Base-by-base conservation (phyloP, 345 rosid genomes). In the Microcos paniculata region DNA sequence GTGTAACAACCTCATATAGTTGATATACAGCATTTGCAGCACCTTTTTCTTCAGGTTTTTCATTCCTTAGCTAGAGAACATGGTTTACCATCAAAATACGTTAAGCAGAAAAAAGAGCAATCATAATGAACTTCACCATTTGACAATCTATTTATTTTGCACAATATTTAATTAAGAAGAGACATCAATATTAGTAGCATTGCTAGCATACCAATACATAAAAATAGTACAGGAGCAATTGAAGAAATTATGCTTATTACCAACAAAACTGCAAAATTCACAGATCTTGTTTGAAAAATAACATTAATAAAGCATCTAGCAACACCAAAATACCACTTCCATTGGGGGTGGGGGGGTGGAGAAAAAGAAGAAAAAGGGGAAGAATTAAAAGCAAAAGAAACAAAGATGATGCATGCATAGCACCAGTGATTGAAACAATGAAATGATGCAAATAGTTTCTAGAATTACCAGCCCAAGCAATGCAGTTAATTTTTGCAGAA, bases 391-490 rank as follows among this genome's bases (percentile, higher is more conserved):
- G n/a, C 30, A 55, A 58, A 59, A 6, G 33, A 62, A 51, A 38
- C 59, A 49, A 53, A 62, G 33, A 76, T 10, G 52, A 46, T 14
- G 66, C 13, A 45, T 62, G 30, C 14, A 49, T 56, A 19, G 26
- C 24, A 71, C 19, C 15, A 62, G 19, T 28, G 40, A 24, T 31
- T 51, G 55, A 52, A 68, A 11, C 13, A 40, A 28, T 19, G 15
- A 69, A 62, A 77, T 62, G 58, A 79, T 3, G 1, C 2, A 69
- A 57, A 59, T 45, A 59, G 53, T 76, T 68, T 46, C 51, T 26
- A 74, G 65, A 92, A 93, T 98, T 98, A 96, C 87, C 55, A 96
- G 96, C 77, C 99, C 99, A 76, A 93, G 87, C 77, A 96, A 83
- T 15, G 98, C 99, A 74, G 94, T 92, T 80, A 93, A 90, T 87